Evolutionary conservation across 2,329 filamentous ascomycete genomes (phyloP), one percentile per base, ranked within the genome.

Genomic region (Graphilbum sp.): DNA sequence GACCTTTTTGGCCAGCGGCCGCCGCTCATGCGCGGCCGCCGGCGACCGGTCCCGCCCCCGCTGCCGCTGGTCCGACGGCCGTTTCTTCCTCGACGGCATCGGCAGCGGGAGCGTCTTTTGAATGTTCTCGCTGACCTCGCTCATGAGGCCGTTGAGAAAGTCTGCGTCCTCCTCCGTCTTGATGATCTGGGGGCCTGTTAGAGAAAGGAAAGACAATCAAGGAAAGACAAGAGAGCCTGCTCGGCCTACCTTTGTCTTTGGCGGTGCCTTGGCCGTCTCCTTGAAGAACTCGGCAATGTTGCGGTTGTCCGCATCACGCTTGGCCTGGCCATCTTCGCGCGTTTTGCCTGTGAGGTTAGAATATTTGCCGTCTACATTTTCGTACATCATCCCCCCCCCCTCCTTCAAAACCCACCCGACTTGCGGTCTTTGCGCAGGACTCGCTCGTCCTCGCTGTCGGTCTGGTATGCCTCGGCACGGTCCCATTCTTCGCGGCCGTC

Each of bases 401-500:
- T n/a, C n/a, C n/a, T n/a, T n/a, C n/a, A n/a, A n/a, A n/a, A 33
- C 59, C 55, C 56, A 67, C 72, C 61, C 47, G 60, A 52, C 58
- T 75, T 67, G 49, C 61, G 61, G 39, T 64, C 58, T 43, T 64
- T 64, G 34, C 62, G 62, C 5, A 52, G 48, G 5, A 58, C 54
- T 45, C 54, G 53, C 27, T 83, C 73, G 27, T 78, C 78, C 32
- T 92, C 84, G 44, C 76, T 87, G 43, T 90, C 85, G 27, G 77
- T 81, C 44, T 79, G 70, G 55, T 79, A 63, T 54, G 79, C 63
- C 42, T 67, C 67, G 47, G 67, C 64, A 49, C 80, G 73, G 58
- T 88, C 77, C 87, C 88, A 88, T 50, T 96, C 90, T 60, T 94
- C 87, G 39, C 90, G 79, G 43, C 90, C 90, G 53, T 96, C 90